Evolutionary conservation across 1,284 basidiomycete species (phyloP).

Genomic region (Papiliotrema nemorosa): DNA sequence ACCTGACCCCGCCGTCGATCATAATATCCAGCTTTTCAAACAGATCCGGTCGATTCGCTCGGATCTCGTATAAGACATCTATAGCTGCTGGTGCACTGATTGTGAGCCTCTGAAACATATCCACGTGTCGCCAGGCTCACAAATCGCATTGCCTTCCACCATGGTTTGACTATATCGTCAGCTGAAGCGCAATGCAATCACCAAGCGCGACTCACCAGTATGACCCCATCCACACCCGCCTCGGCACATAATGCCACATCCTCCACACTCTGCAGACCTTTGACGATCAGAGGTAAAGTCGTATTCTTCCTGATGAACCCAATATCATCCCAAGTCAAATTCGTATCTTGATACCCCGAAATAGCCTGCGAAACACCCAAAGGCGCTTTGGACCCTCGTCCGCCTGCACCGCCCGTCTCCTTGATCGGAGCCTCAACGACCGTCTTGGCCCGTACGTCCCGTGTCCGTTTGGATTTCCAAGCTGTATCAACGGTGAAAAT

Average conservation of each 20-base stretch:
- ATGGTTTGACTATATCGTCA: conserved; percentile 50
- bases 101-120: conserved; percentile 1
- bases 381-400: conserved; percentile 26
- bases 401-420: conserved; percentile 16
- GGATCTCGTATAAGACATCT: conserved; percentile 52
- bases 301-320: conserved; percentile 49
- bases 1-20: conserved; percentile 56
- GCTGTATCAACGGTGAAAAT: conserved; percentile 91
- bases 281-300: conserved; percentile 52
- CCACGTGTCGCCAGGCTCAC: conserved; percentile 11
- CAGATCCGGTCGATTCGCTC: conserved; percentile 51
- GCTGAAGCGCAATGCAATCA: not conserved
- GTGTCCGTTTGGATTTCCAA: conserved; percentile 80
- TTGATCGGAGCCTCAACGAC: conserved; percentile 19
- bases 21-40: conserved; percentile 55
- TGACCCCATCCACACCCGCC: conserved; percentile 54
- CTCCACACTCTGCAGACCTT: conserved; percentile 55
- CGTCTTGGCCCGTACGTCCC: conserved; percentile 57
- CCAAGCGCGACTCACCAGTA: conserved; percentile 47
- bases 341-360: conserved; percentile 53
- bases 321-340: conserved; percentile 50
- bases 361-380: conserved; percentile 52
- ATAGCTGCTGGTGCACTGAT: conserved; percentile 48
- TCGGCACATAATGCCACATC: conserved; percentile 54
- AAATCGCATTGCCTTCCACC: conserved; percentile 52